phyloP scores from a whole-genome alignment of 306 rosid species.

The Purshia tridentata region DNA sequence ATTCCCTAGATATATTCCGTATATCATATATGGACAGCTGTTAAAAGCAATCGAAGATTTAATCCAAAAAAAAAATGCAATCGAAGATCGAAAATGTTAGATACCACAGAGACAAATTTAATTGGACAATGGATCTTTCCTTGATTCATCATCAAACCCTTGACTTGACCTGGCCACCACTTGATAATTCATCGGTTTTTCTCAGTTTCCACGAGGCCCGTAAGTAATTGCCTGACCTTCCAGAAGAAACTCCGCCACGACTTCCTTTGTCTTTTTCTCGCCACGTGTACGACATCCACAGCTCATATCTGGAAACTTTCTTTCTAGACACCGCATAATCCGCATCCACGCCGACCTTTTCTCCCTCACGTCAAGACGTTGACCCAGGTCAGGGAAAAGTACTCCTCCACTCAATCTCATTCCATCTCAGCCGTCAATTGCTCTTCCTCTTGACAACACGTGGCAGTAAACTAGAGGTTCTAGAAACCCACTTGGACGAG shows the following conservation, averaged over 20 bases:
- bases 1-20: no score
- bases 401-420: background rate
- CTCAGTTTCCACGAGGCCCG: constrained; percentile 7
- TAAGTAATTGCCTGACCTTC: background rate
- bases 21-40: no score
- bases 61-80: no score
- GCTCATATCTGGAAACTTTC: background rate
- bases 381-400: background rate
- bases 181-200: background rate
- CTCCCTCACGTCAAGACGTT: constrained; percentile 19
- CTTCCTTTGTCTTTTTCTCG: background rate
- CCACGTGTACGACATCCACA: constrained; percentile 15
- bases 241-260: constrained; percentile 24
- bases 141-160: background rate
- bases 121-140: background rate
- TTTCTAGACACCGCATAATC: background rate
- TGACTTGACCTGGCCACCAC: constrained; percentile 4
- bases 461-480: constrained; percentile 34
- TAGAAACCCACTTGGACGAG: constrained; percentile 21
- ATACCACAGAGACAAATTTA: no score
- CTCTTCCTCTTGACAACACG: constrained; percentile 3
- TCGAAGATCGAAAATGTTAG: no score
- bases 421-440: constrained; percentile 20
- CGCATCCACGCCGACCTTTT: constrained; percentile 5
- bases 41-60: no score